Evolutionary conservation across 108 stramenopile genomes (phyloP).

Genomic region (Cyclotella cryptica): DNA sequence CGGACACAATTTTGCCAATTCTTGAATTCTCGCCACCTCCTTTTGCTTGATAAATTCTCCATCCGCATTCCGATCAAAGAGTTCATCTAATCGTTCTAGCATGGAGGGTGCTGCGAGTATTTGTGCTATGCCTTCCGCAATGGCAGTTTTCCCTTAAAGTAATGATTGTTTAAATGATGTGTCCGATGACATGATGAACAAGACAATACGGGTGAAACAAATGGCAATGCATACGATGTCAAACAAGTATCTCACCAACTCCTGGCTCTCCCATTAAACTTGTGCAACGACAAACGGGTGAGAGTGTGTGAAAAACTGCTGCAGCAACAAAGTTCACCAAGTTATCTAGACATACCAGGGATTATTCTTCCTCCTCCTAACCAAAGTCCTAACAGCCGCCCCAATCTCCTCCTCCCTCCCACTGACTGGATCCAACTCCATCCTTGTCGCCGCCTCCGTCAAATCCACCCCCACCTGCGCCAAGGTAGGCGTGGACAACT

Average conservation of each 20-base stretch:
- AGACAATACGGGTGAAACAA: constrained; percentile 18
- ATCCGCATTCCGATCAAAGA: constrained; percentile 53
- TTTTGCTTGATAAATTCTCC: constrained; percentile 49
- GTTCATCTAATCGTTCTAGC: constrained; percentile 55
- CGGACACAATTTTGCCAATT: constrained; percentile 73
- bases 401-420: constrained; percentile 84
- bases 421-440: constrained; percentile 71
- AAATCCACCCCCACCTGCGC: constrained; percentile 72
- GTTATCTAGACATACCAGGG: constrained; percentile 15
- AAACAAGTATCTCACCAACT: constrained; percentile 36
- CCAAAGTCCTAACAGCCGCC: constrained; percentile 68
- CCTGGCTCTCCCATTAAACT: constrained; percentile 81
- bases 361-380: constrained; percentile 90
- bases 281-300: not conserved
- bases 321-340: not conserved
- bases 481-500: constrained; percentile 64
- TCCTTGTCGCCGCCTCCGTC: constrained; percentile 68
- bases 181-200: constrained; percentile 28
- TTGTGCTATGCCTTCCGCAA: constrained; percentile 90
- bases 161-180: no score
- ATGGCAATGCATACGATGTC: not conserved
- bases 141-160: constrained; percentile 85
- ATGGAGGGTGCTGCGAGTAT: constrained; percentile 62
- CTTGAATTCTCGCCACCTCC: constrained; percentile 61
- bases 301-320: not conserved